These are phyloP conservation scores for Candida parachauliodes DNA, from an alignment of 805 yeast genomes.

Conservation along the genomic window DNA sequence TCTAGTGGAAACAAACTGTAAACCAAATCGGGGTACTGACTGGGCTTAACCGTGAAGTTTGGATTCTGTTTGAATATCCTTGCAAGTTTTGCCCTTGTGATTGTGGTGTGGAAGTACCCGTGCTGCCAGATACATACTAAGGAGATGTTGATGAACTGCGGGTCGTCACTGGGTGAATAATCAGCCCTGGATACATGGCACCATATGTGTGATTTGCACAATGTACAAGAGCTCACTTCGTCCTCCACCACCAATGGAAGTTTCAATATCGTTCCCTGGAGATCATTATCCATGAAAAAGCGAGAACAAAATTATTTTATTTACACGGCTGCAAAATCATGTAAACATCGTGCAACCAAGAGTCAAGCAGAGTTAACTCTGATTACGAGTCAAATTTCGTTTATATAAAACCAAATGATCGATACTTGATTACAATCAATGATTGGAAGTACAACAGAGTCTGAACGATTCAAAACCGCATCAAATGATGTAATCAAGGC, in stretches of 20 bases:
- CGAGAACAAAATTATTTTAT: too few species aligned
- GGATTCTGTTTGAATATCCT: constrained; percentile 9
- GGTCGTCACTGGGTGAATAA: constrained; percentile 7
- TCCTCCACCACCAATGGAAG: constrained; percentile 20
- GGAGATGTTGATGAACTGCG: constrained; percentile 11
- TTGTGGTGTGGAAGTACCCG: constrained; percentile 17
- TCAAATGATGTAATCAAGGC: too few species aligned
- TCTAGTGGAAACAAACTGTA: constrained; percentile 18
- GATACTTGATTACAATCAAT: too few species aligned
- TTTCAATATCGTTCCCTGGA: constrained; percentile 11
- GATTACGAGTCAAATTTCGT: too few species aligned
- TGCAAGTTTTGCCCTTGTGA: constrained; percentile 10
- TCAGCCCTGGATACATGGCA: constrained; percentile 13
- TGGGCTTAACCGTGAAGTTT: constrained; percentile 2
- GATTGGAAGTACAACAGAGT: too few species aligned
- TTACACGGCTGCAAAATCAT: too few species aligned
- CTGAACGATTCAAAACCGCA: too few species aligned
- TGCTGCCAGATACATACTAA: constrained; percentile 18
- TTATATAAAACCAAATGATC: too few species aligned
- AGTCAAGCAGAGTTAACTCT: too few species aligned
- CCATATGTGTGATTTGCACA: constrained; percentile 16
- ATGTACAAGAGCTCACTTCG: constrained; percentile 8
- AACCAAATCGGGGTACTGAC: constrained; percentile 8
- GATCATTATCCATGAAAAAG: constrained; percentile 2
- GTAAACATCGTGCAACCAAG: too few species aligned